Base-by-base conservation (phyloP, 257 asterid genomes). In the Leonotis leonurus region DNA sequence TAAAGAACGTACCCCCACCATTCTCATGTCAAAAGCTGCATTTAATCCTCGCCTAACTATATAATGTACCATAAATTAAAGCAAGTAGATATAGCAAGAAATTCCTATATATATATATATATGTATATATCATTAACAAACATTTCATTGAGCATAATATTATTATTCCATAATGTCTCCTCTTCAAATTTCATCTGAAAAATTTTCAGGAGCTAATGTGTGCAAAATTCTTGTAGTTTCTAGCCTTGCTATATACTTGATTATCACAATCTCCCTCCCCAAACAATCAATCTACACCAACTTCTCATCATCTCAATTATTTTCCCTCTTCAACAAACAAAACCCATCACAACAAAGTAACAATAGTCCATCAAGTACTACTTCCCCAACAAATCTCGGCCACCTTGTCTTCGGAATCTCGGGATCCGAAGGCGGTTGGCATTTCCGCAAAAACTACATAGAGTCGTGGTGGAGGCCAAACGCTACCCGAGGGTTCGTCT, bases 381-480 rank as follows among this genome's bases (percentile, higher is more conserved):
- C 44, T 1, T 45, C 72, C 20, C 78, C 81, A 0, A 82, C 89
- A 6, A 70, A 70, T 44, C 70, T 80, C 3, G 72, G 64, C 72
- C 91, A 86, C 78, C 51, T 86, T 0, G 70, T 73, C 0, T 81
- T 86, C 67, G 91, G 87, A 25, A 65, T 84, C 3, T 16, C 77
- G 3, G 86, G 86, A 17, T 79, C 92, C 13, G 76, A 75, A 16
- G n/a, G 41, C 3, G 84, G 81, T 0, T 79, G 84, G 75, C 81
- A 71, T 22, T 30, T 52, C 1, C 25, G 88, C 4, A 75, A 65
- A 58, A 10, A 64, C 12, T 84, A 81, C 73, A 75, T 75, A 8
- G 75, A 79, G 49, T 78, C 91, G 8, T 84, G 91, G 91, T 84
- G 85, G 85, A 65, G 76, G 17, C 84, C 86, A 0, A 67, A 71